These are phyloP conservation scores for Scheffersomyces illinoinensis DNA, from an alignment of 1,139 yeast genomes.

Conservation along the genomic window DNA sequence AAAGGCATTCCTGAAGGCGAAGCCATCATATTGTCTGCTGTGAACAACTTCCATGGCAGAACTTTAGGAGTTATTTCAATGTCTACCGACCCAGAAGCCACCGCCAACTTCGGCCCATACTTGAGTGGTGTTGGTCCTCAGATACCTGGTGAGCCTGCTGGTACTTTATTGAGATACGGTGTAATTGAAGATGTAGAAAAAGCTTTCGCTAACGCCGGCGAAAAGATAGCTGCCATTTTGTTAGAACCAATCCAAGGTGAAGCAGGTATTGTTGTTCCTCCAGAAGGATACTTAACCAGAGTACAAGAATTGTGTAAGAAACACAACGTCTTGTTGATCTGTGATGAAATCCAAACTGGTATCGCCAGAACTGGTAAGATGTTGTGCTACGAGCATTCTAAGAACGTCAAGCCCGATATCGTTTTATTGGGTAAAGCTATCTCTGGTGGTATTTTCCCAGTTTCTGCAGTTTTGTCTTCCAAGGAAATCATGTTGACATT, in stretches of 20 bases:
- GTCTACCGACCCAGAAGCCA: conserved; percentile 96
- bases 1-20: conserved; percentile 82
- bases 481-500: conserved; percentile 85
- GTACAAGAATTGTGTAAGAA: conserved; percentile 78
- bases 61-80: conserved; percentile 93
- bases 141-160: conserved; percentile 61
- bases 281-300: conserved; percentile 69
- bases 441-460: conserved; percentile 94
- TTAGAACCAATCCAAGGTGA: conserved; percentile 98
- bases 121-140: conserved; percentile 79
- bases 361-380: conserved; percentile 96
- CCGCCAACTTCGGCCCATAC: conserved; percentile 88
- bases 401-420: conserved; percentile 79
- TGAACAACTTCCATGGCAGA: conserved; percentile 93
- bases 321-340: conserved; percentile 83
- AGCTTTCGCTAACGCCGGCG: conserved; percentile 84
- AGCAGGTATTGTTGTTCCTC: conserved; percentile 97
- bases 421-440: conserved; percentile 91
- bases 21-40: conserved; percentile 86
- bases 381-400: conserved; percentile 86
- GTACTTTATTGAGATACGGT: conserved; percentile 69
- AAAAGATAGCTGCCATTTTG: conserved; percentile 85
- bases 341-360: conserved; percentile 98
- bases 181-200: conserved; percentile 81
- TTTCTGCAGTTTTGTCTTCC: conserved; percentile 86